A percentile compares a stretch with the other conserved stretches of the same genome.
Conservation (phyloP, 148 eudicot genomes). For the Cornus florida region DNA sequence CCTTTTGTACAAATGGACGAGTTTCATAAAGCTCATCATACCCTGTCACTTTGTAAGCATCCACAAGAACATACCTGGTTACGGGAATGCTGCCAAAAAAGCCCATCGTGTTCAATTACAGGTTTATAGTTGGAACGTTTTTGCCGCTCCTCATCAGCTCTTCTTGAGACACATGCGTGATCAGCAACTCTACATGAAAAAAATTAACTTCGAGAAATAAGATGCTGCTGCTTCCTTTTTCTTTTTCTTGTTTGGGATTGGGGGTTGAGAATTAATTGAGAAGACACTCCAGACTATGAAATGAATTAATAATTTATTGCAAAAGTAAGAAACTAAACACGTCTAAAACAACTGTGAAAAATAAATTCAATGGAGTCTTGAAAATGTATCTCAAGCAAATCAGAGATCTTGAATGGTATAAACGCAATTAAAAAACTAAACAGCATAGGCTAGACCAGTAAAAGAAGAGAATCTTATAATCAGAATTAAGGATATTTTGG, state of each 20-base stretch:
- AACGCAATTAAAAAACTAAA: not conserved
- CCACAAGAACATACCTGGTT: slow-evolving; percentile 48
- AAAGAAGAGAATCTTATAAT: too few relatives aligned
- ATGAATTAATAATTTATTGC: not conserved
- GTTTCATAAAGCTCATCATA: not conserved
- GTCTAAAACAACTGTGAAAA: not conserved
- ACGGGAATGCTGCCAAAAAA: slow-evolving; percentile 51
- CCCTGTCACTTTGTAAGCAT: not conserved
- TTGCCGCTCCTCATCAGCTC: slow-evolving; percentile 70
- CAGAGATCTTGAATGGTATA: not conserved
- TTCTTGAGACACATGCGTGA: slow-evolving; percentile 50
- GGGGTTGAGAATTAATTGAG: not conserved
- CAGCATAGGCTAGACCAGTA: not conserved
- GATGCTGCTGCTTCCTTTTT: not conserved
- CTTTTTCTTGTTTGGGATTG: not conserved
- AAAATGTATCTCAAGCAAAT: not conserved
- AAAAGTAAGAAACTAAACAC: not conserved
- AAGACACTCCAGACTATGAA: not conserved
- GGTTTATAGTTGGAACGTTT: slow-evolving; percentile 73
- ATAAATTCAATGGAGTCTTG: not conserved
- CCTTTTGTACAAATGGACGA: not conserved
- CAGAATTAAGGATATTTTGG: too few relatives aligned
- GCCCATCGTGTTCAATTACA: slow-evolving; percentile 78
- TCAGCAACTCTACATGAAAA: slow-evolving; percentile 55
- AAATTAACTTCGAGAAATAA: slow-evolving; percentile 7